Conservation (phyloP, 306 rosid genomes). For the Chamaecrista fasciculata region DNA sequence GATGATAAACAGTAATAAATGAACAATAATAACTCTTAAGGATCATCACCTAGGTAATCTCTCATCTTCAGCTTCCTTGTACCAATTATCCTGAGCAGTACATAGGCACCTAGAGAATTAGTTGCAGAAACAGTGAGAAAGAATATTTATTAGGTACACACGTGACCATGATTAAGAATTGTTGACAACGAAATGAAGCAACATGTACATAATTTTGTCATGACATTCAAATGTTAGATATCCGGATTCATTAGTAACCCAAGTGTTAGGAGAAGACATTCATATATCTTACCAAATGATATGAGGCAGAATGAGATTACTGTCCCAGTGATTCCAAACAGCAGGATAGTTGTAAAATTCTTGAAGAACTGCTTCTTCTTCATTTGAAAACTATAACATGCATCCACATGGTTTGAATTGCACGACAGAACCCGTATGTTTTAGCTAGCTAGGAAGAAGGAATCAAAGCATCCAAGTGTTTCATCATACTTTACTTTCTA, state of each 20-base stretch:
- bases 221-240: not conserved
- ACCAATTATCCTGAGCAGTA: constrained; percentile 51
- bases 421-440: no score
- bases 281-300: constrained; percentile 58
- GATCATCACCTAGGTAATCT: constrained; percentile 77
- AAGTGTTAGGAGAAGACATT: constrained; percentile 14
- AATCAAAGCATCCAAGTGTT: no score
- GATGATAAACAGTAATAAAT: not conserved
- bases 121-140: constrained; percentile 26
- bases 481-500: no score
- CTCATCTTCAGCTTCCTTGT: constrained; percentile 36
- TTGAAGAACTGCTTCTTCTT: constrained; percentile 80
- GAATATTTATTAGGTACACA: no score
- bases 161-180: no score
- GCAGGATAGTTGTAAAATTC: constrained; percentile 66
- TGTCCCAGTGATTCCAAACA: constrained; percentile 68
- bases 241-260: no score
- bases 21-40: no score
- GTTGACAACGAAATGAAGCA: constrained; percentile 19
- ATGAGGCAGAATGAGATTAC: constrained; percentile 73
- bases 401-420: no score
- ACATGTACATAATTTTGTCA: no score
- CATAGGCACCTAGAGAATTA: constrained; percentile 59
- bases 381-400: constrained; percentile 68
- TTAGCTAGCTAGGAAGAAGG: no score